Base-by-base conservation (phyloP, 441 rosid species). In the Pelargonium myrrhifolium region DNA sequence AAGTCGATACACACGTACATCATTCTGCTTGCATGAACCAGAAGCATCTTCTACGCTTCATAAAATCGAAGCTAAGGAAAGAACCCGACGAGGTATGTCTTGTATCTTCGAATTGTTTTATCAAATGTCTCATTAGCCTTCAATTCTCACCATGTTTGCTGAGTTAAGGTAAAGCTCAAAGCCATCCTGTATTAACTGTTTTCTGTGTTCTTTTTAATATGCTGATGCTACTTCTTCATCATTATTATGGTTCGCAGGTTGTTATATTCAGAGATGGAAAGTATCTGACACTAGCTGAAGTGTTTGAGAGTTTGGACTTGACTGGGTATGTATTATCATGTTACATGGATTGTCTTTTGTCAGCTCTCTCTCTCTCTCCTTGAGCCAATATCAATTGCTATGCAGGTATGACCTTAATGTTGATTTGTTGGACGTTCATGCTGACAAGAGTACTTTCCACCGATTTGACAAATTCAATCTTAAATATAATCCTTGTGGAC, bases 21-120 rank as follows among this genome's bases (percentile, higher is more conserved):
- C 93, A 88, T 75, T 86, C 93, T 68, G 90, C 93, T 20, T 88
- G 93, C 78, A 88, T 86, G 93, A 88, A 88, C 80, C 90, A 84
- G 79, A 88, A 86, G 75, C 93, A 88, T 82, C 90, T 88, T 15
- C 74, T 88, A 68, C 77, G 85, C 47, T 88, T 88, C 81, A 88
- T 88, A 70, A 84, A 88, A 78, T 88, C 90, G 39, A 88, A 88
- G 69, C 79, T 86, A 68, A 74, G 77, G 74, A 86, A 83, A 77
- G 90, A 88, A 76, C 90, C 90, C 45, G 90, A 88, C 73, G 90
- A 88, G 85, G 93, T 86, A 71, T 66, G 67, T 15, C 72, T 4
- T 35, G 18, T 64, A 71, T 18, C 62, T 64, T 64, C 2, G 22
- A 65, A 39, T 65, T 37, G 37, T 37, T 22, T 1, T 53, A 17